Evolutionary conservation across 495 filamentous ascomycete species (phyloP).

Genomic region (Neurospora sp.): DNA sequence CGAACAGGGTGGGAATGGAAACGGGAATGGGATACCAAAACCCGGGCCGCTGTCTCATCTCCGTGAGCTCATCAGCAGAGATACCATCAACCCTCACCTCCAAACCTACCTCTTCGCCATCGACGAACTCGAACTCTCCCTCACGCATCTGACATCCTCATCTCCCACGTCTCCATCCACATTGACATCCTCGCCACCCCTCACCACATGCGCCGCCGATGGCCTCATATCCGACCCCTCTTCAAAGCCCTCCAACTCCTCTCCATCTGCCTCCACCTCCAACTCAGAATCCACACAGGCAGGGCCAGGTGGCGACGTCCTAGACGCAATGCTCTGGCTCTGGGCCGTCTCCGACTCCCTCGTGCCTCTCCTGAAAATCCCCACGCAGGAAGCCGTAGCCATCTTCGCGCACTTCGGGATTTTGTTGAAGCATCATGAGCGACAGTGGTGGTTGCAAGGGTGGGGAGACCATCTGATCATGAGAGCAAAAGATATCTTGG

Average conservation of each 20-base stretch:
- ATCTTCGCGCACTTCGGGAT: conserved; percentile 28
- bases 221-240: neutral
- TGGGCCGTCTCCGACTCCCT: conserved; percentile 25
- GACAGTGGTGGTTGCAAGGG: conserved; percentile 27
- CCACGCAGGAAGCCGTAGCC: conserved; percentile 23
- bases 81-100: conserved; percentile 1
- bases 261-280: neutral
- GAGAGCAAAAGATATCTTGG: conserved; percentile 20
- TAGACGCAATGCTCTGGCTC: conserved; percentile 30
- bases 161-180: neutral
- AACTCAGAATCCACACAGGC: no score
- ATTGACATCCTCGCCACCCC: no score
- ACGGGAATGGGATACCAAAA: neutral
- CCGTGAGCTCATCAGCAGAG: conserved; percentile 4
- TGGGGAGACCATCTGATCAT: conserved; percentile 24
- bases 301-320: conserved; percentile 11
- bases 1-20: neutral
- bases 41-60: neutral
- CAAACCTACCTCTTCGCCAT: conserved; percentile 18
- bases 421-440: conserved; percentile 20
- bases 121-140: conserved; percentile 21
- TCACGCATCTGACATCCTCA: neutral
- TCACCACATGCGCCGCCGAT: neutral
- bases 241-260: no score
- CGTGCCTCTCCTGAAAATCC: conserved; percentile 20